Percentiles rank a stretch among this genome's conserved stretches.
phyloP scores from a whole-genome alignment of 2,329 filamentous ascomycete genomes.

The Fusarium anthophilum region DNA sequence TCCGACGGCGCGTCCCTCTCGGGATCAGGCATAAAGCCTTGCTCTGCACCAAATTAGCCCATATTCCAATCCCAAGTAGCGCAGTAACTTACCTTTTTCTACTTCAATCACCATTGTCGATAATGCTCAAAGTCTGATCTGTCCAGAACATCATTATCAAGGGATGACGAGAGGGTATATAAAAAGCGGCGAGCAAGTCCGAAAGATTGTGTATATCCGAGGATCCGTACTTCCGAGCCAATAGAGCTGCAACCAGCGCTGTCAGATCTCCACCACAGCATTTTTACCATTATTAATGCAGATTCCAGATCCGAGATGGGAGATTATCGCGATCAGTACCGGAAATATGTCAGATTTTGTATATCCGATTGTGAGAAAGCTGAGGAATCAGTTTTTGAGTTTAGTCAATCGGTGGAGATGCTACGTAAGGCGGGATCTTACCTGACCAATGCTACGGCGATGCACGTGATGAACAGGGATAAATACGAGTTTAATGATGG shows the following conservation, averaged over 20 bases:
- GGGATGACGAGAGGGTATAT: not conserved
- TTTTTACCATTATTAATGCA: slow-evolving; percentile 5
- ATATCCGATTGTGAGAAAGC: slow-evolving; percentile 2
- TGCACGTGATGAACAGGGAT: not conserved
- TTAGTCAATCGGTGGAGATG: not conserved
- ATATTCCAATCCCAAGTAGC: accelerated
- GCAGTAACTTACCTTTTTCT: slow-evolving; percentile 3
- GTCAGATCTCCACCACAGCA: not conserved
- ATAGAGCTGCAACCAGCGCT: not conserved
- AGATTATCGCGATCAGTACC: not conserved
- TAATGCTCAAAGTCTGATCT: not conserved
- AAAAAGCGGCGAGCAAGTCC: not conserved
- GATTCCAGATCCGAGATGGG: slow-evolving; percentile 3
- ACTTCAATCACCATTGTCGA: not conserved
- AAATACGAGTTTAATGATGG: not conserved
- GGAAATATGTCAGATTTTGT: not conserved
- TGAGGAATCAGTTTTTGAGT: not conserved
- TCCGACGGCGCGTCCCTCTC: slow-evolving; percentile 22
- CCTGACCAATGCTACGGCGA: not conserved
- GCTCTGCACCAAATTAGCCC: not conserved
- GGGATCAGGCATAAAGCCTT: not conserved
- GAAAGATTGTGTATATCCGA: not conserved
- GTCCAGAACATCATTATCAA: not conserved
- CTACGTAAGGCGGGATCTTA: not conserved
- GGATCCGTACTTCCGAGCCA: slow-evolving; percentile 22